Base-by-base conservation (phyloP, 345 rosid genomes). In the Turnera subulata region DNA sequence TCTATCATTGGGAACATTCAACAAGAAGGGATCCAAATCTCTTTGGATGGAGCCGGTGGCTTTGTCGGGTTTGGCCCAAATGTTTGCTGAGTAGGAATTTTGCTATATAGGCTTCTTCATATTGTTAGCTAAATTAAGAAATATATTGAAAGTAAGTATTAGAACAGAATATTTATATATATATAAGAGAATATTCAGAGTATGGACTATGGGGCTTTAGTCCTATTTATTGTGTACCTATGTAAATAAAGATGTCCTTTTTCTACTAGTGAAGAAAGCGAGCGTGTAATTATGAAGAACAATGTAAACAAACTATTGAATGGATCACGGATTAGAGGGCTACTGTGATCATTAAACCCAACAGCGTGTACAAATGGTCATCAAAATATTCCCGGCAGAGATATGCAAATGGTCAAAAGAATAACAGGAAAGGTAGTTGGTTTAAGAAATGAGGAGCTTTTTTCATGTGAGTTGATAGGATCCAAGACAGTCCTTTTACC, bases 1-100 rank as follows among this genome's bases (percentile, higher is more conserved):
- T 93, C 99, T 61, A 93, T 93, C 63, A 76, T 93, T 21, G 99
- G 99, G 52, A 93, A 93, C 74, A 89, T 89, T 45, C 99, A 93
- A 59, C 99, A 93, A 67, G 97, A 89, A 59, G 97, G 99, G 35
- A 93, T 93, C 40, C 97, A 93, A 60, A 83, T 93, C 21, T 89
- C 99, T 8, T 65, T 89, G 44, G 97, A 93, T 67, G 99, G 86
- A 61, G 86, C 96, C 48, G 87, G 81, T 73, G 99, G 96, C 49
- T 93, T 80, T 64, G 95, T 87, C 22, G 99, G 99, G 25, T 89
- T 93, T 70, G 99, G 99, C 32, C 99, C 99, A 54, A 82, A 78
- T 44, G 78, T 84, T 66, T 93, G 99, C 69, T 88, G 59, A 69
- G 56, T 26, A 26, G 43, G 56, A 65, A 38, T 66, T 69, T 72